A percentile compares a stretch with the other conserved stretches of the same genome.
Evolutionary conservation across 495 filamentous ascomycete genomes (phyloP).

Genomic region (Penicillium egyptiacum): DNA sequence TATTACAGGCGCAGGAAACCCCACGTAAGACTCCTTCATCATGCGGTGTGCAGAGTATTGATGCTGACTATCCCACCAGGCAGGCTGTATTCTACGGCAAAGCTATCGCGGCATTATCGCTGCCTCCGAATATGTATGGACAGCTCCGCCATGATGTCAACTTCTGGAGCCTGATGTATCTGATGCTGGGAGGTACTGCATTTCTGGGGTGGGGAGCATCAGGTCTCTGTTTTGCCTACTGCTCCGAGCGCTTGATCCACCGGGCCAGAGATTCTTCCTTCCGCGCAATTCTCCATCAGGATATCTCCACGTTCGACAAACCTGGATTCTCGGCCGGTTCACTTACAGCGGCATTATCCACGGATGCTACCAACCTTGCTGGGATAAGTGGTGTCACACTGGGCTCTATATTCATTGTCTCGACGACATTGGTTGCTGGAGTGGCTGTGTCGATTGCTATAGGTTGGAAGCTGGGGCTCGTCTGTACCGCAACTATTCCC

Average conservation of each 20-base stretch:
- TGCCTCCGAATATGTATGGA: conserved; percentile 42
- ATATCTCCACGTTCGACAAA: conserved; percentile 80
- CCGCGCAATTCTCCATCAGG: conserved; percentile 81
- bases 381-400: conserved; percentile 79
- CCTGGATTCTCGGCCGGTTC: conserved; percentile 78
- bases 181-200: conserved; percentile 79
- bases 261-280: conserved; percentile 74
- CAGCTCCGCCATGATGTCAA: conserved; percentile 63
- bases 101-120: conserved; percentile 64
- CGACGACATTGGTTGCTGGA: conserved; percentile 67
- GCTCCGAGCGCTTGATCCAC: conserved; percentile 76
- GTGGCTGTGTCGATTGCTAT: conserved; percentile 62
- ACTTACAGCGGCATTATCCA: conserved; percentile 75
- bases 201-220: conserved; percentile 66
- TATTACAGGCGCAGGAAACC: conserved; percentile 78
- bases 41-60: background rate
- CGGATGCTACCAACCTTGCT: conserved; percentile 75
- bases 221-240: conserved; percentile 72
- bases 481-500: conserved; percentile 72
- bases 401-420: conserved; percentile 69
- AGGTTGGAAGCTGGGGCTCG: conserved; percentile 86
- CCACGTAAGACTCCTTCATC: conserved; percentile 36
- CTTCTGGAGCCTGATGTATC: conserved; percentile 90
- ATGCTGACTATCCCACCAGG: background rate
- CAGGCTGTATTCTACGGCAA: conserved; percentile 89